Evolutionary conservation across 805 yeast species (phyloP).

Genomic region (Candida endomychidarum): DNA sequence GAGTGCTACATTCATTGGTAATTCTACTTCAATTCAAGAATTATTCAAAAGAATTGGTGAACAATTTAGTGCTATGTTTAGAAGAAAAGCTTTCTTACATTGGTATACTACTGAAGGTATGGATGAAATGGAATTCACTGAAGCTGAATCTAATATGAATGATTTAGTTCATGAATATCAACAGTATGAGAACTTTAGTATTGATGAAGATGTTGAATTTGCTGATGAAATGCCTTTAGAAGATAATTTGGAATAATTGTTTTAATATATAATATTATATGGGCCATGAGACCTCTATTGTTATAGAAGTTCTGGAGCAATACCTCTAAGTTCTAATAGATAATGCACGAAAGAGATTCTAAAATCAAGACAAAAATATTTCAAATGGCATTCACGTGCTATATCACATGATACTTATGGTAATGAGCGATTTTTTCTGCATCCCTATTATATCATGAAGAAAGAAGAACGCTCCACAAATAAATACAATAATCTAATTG

Average conservation of each 20-base stretch:
- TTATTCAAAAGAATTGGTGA: slow-evolving; percentile 85
- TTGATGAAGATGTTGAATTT: slow-evolving; percentile 74
- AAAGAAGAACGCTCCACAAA: too few species aligned
- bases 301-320: too few species aligned
- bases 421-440: too few species aligned
- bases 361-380: too few species aligned
- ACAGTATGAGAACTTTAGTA: slow-evolving; percentile 84
- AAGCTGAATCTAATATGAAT: slow-evolving; percentile 88
- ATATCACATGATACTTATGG: too few species aligned
- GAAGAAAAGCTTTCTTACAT: slow-evolving; percentile 92
- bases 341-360: too few species aligned
- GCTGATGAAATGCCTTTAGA: slow-evolving; percentile 65
- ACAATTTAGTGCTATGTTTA: slow-evolving; percentile 89
- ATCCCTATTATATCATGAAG: too few species aligned
- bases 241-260: slow-evolving; percentile 43
- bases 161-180: slow-evolving; percentile 87
- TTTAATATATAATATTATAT: slow-evolving; percentile 8
- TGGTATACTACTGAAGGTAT: slow-evolving; percentile 96
- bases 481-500: too few species aligned
- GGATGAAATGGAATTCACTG: slow-evolving; percentile 93
- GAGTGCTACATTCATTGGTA: slow-evolving; percentile 92
- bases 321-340: slow-evolving; percentile 1
- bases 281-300: too few species aligned
- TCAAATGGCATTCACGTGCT: too few species aligned
- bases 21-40: slow-evolving; percentile 91